These are phyloP conservation scores for Nemania sp. DNA, from an alignment of 2,329 filamentous ascomycete genomes.

Conservation along the genomic window DNA sequence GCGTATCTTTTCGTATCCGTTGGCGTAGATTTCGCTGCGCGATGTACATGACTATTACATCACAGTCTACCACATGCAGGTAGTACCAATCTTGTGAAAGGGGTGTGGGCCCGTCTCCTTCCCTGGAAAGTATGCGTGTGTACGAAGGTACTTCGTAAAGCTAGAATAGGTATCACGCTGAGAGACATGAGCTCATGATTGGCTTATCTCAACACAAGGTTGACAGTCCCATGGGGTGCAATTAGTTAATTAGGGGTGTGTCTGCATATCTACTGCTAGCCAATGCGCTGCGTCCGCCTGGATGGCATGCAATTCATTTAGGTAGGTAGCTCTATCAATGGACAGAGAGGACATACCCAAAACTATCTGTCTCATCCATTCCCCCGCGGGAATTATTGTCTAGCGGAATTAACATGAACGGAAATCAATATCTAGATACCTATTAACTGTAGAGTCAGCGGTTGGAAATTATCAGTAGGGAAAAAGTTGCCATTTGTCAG, in stretches of 20 bases:
- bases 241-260: constrained; percentile 14
- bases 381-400: not conserved
- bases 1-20: not conserved
- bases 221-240: constrained; percentile 10
- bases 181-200: constrained; percentile 15
- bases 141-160: too few relatives aligned
- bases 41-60: constrained; percentile 15
- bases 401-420: too few relatives aligned
- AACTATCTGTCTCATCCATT: not conserved
- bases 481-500: constrained; percentile 18
- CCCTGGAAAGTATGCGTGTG: constrained; percentile 3
- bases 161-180: constrained; percentile 24
- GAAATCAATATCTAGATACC: too few relatives aligned
- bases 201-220: constrained; percentile 5
- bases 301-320: constrained; percentile 13
- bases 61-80: too few relatives aligned
- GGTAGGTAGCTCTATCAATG: too few relatives aligned
- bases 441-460: constrained; percentile 8
- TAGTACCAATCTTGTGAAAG: constrained; percentile 9
- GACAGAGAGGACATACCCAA: not conserved
- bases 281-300: too few relatives aligned
- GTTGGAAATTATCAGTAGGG: constrained; percentile 4
- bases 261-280: constrained; percentile 6
- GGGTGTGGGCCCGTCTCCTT: constrained; percentile 9
- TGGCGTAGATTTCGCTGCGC: not conserved